These are phyloP conservation scores for Taphrina deformans DNA, from an alignment of 1,139 yeast genomes.

Conservation along the genomic window DNA sequence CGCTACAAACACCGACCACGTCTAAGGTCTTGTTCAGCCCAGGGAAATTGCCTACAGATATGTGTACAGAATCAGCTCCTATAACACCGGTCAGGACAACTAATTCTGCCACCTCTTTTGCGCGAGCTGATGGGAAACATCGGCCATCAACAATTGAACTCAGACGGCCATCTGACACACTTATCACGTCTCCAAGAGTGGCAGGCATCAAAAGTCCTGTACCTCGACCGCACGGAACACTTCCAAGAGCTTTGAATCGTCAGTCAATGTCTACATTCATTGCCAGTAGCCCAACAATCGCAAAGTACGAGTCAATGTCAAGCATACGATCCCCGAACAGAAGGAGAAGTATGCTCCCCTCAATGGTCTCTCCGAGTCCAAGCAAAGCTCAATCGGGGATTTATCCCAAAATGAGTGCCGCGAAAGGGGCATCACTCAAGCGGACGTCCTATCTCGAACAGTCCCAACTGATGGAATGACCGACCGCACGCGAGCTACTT, in stretches of 20 bases:
- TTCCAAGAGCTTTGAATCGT: neutral
- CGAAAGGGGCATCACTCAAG: neutral
- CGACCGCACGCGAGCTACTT: too few relatives aligned
- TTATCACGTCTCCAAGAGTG: too few relatives aligned
- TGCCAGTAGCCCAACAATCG: neutral
- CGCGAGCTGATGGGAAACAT: neutral
- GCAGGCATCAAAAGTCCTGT: neutral
- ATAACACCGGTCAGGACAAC: neutral
- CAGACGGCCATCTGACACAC: too few relatives aligned
- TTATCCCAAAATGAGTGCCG: neutral
- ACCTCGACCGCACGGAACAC: neutral
- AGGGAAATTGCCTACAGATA: too few relatives aligned
- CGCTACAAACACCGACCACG: neutral
- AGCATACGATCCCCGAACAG: neutral
- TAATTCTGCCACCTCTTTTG: neutral
- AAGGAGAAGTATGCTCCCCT: constrained; percentile 2
- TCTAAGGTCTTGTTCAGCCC: too few relatives aligned
- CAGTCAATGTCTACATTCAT: neutral
- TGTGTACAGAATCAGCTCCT: neutral
- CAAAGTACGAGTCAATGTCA: neutral
- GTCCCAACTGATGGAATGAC: too few relatives aligned
- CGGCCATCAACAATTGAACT: neutral
- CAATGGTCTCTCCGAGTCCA: neutral
- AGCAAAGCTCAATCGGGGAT: neutral
- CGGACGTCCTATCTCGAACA: neutral